A percentile compares a stretch with the other conserved stretches of the same genome.
Evolutionary conservation across 2,329 filamentous ascomycete species (phyloP).

Genomic region (Nemania bipapillata): DNA sequence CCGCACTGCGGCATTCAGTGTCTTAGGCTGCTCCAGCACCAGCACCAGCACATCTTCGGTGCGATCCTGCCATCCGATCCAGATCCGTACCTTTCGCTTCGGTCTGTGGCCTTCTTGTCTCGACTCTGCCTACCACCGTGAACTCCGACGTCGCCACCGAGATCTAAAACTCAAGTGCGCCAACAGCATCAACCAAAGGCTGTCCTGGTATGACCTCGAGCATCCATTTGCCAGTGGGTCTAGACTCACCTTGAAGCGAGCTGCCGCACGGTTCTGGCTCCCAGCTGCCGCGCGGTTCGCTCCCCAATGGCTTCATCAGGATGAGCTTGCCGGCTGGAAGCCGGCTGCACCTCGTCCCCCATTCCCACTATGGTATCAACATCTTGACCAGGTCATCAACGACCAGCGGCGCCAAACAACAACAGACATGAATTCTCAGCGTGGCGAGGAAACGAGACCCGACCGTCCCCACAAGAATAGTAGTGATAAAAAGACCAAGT

Average conservation of each 20-base stretch:
- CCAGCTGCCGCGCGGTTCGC: conserved; percentile 45
- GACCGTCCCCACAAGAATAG: not conserved
- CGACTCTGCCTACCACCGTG: conserved; percentile 56
- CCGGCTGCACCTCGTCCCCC: conserved; percentile 45
- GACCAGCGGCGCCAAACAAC: conserved; percentile 30
- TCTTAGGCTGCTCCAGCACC: conserved; percentile 33
- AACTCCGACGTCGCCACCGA: conserved; percentile 59
- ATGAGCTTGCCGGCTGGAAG: conserved; percentile 54
- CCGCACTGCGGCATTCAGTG: conserved; percentile 35
- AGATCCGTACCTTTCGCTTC: conserved; percentile 62
- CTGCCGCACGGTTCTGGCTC: conserved; percentile 57
- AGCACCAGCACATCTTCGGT: conserved; percentile 35
- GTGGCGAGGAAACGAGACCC: not conserved
- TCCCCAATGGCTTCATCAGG: conserved; percentile 53
- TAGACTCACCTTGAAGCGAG: conserved; percentile 55
- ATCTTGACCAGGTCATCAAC: conserved; percentile 35
- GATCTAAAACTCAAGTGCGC: conserved; percentile 59
- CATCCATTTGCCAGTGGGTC: conserved; percentile 51
- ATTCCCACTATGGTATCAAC: conserved; percentile 35
- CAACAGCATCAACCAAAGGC: conserved; percentile 58
- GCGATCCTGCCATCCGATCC: conserved; percentile 49
- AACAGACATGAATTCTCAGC: conserved; percentile 6
- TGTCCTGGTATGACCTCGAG: conserved; percentile 58
- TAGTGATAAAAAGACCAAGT: not conserved
- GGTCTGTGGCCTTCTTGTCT: conserved; percentile 59